Evolutionary conservation across 805 yeast species (phyloP), one percentile per base, ranked within the genome.

Genomic region (Hanseniaspora valbyensis): DNA sequence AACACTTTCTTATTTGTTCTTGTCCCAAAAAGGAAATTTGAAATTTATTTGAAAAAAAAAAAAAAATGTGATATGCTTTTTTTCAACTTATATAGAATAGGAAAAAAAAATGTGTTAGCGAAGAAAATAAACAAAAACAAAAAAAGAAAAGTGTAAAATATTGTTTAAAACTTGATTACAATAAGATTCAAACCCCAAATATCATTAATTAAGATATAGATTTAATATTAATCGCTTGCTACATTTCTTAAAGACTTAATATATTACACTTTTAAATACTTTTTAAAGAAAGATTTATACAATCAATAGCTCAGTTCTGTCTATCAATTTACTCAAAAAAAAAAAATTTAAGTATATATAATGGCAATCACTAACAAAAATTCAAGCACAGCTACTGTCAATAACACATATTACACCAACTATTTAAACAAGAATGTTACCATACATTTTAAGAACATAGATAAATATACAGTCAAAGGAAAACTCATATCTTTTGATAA

Each of bases 381-480:
- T 12, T 16, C 21, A 34, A 34, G 5, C 6, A 7, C 34, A 13
- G 5, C 5, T 10, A 5, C 12, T 13, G 16, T 22, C 3, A 25
- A n/a, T 21, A 25, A 39, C 26, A 4, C 42, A n/a, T 25, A 39
- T 18, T 25, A 39, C n/a, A n/a, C 25, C 5, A 39, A 25, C 18
- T 48, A 18, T 19, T 18, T 48, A 14, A 48, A 40, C 44, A 39
- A 48, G 25, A 26, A 24, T n/a, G 51, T 48, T 6, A 19, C 12
- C 7, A 48, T 48, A 8, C 29, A 25, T 8, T 40, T 48, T 9
- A 48, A 39, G 25, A 32, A 48, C 30, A 48, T 48, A 25, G n/a
- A 14, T 8, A 26, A 30, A 5, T 30, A 40, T 21, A 25, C 12
- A 2, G n/a, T 40, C 1, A 19, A 34, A 18, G 51, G 51, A 2